These are phyloP conservation scores for Cyanophora paradoxa DNA, from an alignment of 78 protist genomes.

Conservation along the genomic window DNA sequence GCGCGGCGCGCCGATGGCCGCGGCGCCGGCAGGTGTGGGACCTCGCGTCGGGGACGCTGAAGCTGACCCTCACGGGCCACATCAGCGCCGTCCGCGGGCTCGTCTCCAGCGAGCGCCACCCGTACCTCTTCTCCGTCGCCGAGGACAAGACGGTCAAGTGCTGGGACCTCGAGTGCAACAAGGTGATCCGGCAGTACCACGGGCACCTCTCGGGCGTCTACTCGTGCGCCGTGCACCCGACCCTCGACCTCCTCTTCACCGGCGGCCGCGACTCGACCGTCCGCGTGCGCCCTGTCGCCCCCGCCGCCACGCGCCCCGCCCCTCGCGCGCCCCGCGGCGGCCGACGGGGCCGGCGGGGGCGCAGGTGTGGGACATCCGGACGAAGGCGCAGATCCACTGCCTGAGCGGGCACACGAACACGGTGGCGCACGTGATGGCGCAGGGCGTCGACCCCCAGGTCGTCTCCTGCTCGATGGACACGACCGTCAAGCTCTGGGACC, in stretches of 20 bases:
- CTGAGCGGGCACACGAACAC: constrained; percentile 78
- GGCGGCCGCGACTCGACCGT: constrained; percentile 89
- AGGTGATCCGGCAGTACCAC: constrained; percentile 47
- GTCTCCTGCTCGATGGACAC: constrained; percentile 68
- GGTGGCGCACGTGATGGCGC: constrained; percentile 64
- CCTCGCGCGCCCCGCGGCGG: background rate
- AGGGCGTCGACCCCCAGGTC: constrained; percentile 38
- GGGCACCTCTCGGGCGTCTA: constrained; percentile 93
- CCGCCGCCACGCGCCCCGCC: background rate
- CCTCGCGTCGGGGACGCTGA: constrained; percentile 82
- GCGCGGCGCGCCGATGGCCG: background rate
- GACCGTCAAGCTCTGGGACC: constrained; percentile 95
- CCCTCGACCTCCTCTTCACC: constrained; percentile 90
- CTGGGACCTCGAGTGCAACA: constrained; percentile 37
- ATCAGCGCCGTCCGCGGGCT: constrained; percentile 53
- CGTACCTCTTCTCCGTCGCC: constrained; percentile 93
- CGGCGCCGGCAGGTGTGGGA: constrained; percentile 73
- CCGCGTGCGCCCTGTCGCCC: constrained; percentile 20
- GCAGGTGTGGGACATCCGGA: constrained; percentile 93
- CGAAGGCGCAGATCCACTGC: constrained; percentile 47
- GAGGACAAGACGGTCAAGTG: constrained; percentile 91
- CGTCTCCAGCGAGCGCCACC: constrained; percentile 34
- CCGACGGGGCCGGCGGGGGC: too few species aligned
- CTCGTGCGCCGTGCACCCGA: constrained; percentile 84
- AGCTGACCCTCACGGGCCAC: constrained; percentile 94